Percentiles rank a stretch among this genome's conserved stretches.
phyloP scores from a whole-genome alignment of 2,329 filamentous ascomycete genomes.

The Penicillium sp. region DNA sequence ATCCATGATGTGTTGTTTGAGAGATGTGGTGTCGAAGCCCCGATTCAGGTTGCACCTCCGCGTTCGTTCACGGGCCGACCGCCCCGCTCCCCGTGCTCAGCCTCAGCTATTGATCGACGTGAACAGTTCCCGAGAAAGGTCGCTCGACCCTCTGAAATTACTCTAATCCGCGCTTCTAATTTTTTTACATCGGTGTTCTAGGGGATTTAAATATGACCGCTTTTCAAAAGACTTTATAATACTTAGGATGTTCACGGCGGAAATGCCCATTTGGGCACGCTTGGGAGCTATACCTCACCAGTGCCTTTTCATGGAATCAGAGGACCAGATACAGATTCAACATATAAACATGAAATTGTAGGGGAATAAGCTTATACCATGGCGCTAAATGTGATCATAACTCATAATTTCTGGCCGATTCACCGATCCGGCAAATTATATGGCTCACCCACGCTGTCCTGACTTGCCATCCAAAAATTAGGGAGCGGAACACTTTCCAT shows the following conservation, averaged over 20 bases:
- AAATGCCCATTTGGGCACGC: neutral
- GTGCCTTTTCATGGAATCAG: neutral
- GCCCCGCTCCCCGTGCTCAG: slow-evolving; percentile 21
- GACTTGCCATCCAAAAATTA: slow-evolving; percentile 37
- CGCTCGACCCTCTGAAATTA: neutral
- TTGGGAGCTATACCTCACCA: neutral
- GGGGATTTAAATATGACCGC: too few species aligned
- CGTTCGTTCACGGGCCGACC: slow-evolving; percentile 33
- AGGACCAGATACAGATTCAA: neutral
- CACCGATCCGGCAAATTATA: slow-evolving; percentile 31
- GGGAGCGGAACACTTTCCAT: slow-evolving; percentile 46
- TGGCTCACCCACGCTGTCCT: slow-evolving; percentile 39
- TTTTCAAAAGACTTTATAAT: neutral
- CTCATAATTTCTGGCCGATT: slow-evolving; percentile 12
- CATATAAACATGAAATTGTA: neutral
- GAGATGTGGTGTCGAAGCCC: slow-evolving; percentile 10
- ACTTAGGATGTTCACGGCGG: neutral
- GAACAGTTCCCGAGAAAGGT: neutral
- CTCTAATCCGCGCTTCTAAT: too few species aligned
- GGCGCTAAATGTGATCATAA: slow-evolving; percentile 9
- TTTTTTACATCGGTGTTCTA: too few species aligned
- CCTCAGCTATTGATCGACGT: neutral
- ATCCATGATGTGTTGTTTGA: slow-evolving; percentile 64
- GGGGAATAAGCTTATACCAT: neutral
- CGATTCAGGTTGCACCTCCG: slow-evolving; percentile 22